These are phyloP conservation scores for Xylariaceae sp. DNA, from an alignment of 2,329 filamentous ascomycete genomes.

Conservation along the genomic window DNA sequence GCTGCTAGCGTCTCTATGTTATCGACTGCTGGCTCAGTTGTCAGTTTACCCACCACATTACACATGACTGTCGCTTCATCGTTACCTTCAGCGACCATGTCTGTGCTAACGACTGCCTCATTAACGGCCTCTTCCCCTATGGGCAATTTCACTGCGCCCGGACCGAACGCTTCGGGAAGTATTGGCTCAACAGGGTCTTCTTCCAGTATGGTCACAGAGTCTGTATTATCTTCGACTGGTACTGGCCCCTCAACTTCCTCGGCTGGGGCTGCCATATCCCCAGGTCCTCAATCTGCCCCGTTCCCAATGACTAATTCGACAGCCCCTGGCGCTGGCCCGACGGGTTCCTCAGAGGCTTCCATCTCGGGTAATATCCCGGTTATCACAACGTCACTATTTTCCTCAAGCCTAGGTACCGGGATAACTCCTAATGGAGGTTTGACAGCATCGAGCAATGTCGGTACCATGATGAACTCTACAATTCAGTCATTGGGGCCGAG, in stretches of 20 bases:
- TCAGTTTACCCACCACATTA: too few relatives aligned
- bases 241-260: neutral
- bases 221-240: conserved; percentile 2
- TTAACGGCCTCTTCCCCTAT: conserved; percentile 5
- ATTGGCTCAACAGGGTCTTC: neutral
- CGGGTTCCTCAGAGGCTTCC: too few relatives aligned
- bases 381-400: too few relatives aligned
- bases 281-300: conserved; percentile 3
- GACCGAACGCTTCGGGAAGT: conserved; percentile 2
- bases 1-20: neutral
- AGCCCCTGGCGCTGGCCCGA: too few relatives aligned
- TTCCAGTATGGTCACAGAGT: conserved; percentile 3
- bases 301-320: conserved; percentile 10
- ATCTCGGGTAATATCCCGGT: too few relatives aligned
- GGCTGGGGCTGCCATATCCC: neutral
- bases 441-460: too few relatives aligned
- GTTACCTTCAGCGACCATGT: conserved; percentile 5
- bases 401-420: too few relatives aligned
- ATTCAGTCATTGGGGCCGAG: too few relatives aligned
- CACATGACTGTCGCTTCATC: too few relatives aligned
- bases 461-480: too few relatives aligned
- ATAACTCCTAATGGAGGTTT: too few relatives aligned
- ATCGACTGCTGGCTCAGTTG: conserved; percentile 1
- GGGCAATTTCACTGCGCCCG: conserved; percentile 6
- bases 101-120: conserved; percentile 7